Conservation (phyloP, 192 early-diverging fungal genomes). For the Ambispora gerdemannii region DNA sequence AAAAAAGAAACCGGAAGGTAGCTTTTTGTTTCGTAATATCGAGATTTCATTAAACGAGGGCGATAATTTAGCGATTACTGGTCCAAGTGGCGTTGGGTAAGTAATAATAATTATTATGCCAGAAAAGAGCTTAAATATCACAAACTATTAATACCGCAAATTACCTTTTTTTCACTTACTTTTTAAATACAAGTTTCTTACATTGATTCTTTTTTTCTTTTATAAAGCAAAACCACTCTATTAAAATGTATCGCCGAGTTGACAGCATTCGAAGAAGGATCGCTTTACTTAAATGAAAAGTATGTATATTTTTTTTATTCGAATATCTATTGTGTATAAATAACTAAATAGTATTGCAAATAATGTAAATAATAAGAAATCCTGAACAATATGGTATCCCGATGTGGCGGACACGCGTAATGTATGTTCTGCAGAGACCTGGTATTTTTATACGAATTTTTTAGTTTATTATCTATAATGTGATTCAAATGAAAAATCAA, state of each 20-base stretch:
- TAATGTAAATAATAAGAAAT: conserved; percentile 33
- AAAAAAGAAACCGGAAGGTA: conserved; percentile 44
- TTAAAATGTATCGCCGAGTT: conserved; percentile 80
- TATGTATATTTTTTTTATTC: too few species aligned
- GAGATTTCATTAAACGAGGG: conserved; percentile 49
- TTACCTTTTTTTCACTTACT: too few species aligned
- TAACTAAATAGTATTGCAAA: too few species aligned
- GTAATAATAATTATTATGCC: background rate
- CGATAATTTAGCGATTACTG: conserved; percentile 58
- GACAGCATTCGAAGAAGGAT: conserved; percentile 59
- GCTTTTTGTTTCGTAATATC: conserved; percentile 57
- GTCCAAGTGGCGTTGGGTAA: conserved; percentile 71
- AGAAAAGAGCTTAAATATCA: background rate
- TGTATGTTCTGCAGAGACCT: conserved; percentile 85
- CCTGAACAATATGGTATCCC: conserved; percentile 61
- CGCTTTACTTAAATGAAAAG: conserved; percentile 49
- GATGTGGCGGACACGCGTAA: conserved; percentile 69
- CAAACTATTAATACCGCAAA: too few species aligned
- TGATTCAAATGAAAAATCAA: background rate
- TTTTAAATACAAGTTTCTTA: background rate
- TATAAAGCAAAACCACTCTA: conserved; percentile 73
- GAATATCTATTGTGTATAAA: too few species aligned
- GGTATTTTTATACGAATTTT: background rate
- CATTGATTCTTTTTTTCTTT: background rate
- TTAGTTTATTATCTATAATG: background rate